Conservation (phyloP, 257 asterid species). For the Fraxinus excelsior region DNA sequence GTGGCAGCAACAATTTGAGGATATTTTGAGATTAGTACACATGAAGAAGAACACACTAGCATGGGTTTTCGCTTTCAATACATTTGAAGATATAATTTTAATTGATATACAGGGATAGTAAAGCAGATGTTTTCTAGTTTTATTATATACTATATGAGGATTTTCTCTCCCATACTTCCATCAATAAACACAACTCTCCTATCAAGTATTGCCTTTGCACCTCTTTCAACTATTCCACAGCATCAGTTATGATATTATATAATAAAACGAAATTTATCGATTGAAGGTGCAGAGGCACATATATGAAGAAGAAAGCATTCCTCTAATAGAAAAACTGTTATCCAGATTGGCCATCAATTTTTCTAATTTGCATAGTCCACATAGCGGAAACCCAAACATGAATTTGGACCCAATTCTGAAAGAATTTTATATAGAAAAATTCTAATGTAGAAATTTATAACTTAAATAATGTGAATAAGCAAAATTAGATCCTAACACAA, state of each 20-base stretch:
- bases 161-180: background rate
- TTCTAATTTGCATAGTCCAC: background rate
- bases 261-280: background rate
- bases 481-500: background rate
- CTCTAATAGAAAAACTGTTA: too few species aligned
- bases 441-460: background rate
- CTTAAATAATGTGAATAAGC: background rate
- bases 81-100: background rate
- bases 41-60: background rate
- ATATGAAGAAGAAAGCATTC: background rate
- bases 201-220: background rate
- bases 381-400: background rate
- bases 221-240: background rate
- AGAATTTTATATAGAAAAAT: background rate
- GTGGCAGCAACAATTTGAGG: background rate
- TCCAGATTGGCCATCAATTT: too few species aligned
- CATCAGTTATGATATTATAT: background rate
- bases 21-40: background rate
- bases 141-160: background rate
- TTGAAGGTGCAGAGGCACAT: background rate
- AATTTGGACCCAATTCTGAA: background rate
- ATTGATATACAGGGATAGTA: too few species aligned
- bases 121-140: background rate
- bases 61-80: background rate
- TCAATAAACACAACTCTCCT: background rate